Evolutionary conservation across 2,329 filamentous ascomycete genomes (phyloP), one percentile per base, ranked within the genome.

Genomic region (Penicillium sp.): DNA sequence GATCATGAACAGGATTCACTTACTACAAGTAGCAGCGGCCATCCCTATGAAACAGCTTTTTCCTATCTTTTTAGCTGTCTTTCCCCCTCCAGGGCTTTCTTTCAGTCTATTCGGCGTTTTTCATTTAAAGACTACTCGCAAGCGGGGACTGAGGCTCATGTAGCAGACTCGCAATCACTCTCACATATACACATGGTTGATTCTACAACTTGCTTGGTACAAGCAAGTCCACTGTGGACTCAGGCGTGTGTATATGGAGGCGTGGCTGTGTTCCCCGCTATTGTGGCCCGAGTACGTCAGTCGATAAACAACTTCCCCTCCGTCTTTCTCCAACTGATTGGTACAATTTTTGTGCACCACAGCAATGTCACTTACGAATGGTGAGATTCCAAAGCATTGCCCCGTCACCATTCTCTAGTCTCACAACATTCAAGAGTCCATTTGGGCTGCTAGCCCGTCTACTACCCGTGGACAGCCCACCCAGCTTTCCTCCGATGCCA

Each of bases 381-480:
- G 77, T 79, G 65, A 53, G 54, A 36, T 9, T 34, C n/a, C 27
- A 32, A 18, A 29, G 21, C 1, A 11, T 11, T 18, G 4, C 40
- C 18, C 11, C 27, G 11, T 27, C 2, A 44, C 31, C 39, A 14
- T 46, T 24, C 27, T n/a, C 42, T 21, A 52, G 52, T 21, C 58
- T 67, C 55, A 68, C 60, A 46, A 16, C 10, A 43, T 44, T 49
- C 49, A 66, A 87, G 86, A 86, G 60, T 81, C 82, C 72, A 93
- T 96, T 67, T 88, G 95, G 75, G 94, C 92, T 43, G 89, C 94
- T 29, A 85, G 88, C 60, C 94, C 94, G 50, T 86, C 85, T 52
- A 97, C 93, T 27, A 86, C 85, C 53, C 86, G 94, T 63, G 93
- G 92, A 55, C 88, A 92, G 72, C 89, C 93, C 56, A 97, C 93